Conservation (phyloP, 129 eudicot species). For the Smallanthus sonchifolius region DNA sequence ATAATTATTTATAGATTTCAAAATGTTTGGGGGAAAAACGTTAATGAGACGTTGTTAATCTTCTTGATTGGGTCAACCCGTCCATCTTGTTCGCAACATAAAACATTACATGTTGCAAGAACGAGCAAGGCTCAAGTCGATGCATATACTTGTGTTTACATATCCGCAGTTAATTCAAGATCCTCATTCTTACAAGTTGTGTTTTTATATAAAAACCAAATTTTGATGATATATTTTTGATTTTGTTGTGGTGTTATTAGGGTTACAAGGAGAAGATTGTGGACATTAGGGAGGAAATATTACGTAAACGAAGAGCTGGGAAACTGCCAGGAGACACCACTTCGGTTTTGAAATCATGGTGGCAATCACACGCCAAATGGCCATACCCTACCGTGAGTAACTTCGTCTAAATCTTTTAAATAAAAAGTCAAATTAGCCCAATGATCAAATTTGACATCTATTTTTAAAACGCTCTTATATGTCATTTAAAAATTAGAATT, state of each 20-base stretch:
- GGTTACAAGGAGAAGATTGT: constrained; percentile 88
- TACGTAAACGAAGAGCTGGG: constrained; percentile 87
- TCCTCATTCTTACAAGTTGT: not conserved
- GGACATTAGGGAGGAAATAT: constrained; percentile 79
- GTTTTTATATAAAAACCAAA: not conserved
- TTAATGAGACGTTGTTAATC: no score
- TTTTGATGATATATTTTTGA: not conserved
- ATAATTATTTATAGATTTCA: not conserved
- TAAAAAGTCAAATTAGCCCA: not conserved
- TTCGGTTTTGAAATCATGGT: constrained; percentile 80
- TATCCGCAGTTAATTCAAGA: not conserved
- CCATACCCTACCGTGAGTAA: constrained; percentile 78
- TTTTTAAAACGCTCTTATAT: not conserved
- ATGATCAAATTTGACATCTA: not conserved
- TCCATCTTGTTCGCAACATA: not conserved
- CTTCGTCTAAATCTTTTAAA: not conserved
- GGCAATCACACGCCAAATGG: constrained; percentile 95
- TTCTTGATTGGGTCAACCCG: no score
- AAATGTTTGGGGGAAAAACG: no score
- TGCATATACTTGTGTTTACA: not conserved
- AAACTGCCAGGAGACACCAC: constrained; percentile 93
- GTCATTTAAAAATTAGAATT: not conserved
- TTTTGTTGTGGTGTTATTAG: constrained; percentile 24
- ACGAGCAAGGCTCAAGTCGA: not conserved
- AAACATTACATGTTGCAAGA: not conserved